Evolutionary conservation across 192 early-diverging fungal genomes (phyloP), one percentile per base, ranked within the genome.

Genomic region (Umbelopsis ramanniana): DNA sequence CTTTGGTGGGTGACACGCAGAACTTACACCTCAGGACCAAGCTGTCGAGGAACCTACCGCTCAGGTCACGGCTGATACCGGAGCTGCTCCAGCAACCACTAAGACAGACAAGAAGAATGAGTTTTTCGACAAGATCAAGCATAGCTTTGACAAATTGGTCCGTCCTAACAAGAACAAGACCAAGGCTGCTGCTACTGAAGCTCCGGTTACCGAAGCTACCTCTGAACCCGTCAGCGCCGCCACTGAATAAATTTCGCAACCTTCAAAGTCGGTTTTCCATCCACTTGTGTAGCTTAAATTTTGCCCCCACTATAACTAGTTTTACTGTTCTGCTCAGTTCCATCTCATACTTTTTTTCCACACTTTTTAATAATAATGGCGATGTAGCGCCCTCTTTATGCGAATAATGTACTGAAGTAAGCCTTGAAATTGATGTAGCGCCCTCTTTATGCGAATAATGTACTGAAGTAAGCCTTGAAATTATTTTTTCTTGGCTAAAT

Each of bases 81-180:
- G 57, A 63, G 57, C 57, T 55, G 53, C 53, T 37, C 29, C 57
- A 63, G 11, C 57, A 26, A 14, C 53, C 26, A 11, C 57, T 14
- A 63, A 60, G 24, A 19, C 29, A 15, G 55, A 37, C 8, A 63
- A 63, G 57, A 63, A 63, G 57, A 63, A 63, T 12, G 57, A 63
- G 11, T 33, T 63, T 35, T 37, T 63, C 6, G 57, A 63, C n/a
- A 63, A 63, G 57, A 29, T 63, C 57, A 63, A 63, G 57, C 11
- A 29, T 19, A 29, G 33, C 14, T 63, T 63, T 37, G 57, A 63
- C 26, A 63, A 63, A 26, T 4, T 63, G 2, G 33, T 35, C 7
- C 57, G 35, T 26, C 55, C 55, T 29, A 60, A 60, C 19, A 63
- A 63, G 57, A 11, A 37, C 57, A 63, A 63, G 57, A 6, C 24